Percentiles rank a stretch among this genome's conserved stretches.
phyloP scores from a whole-genome alignment of 2,329 filamentous ascomycete genomes.

The Trichoderma lentiforme region DNA sequence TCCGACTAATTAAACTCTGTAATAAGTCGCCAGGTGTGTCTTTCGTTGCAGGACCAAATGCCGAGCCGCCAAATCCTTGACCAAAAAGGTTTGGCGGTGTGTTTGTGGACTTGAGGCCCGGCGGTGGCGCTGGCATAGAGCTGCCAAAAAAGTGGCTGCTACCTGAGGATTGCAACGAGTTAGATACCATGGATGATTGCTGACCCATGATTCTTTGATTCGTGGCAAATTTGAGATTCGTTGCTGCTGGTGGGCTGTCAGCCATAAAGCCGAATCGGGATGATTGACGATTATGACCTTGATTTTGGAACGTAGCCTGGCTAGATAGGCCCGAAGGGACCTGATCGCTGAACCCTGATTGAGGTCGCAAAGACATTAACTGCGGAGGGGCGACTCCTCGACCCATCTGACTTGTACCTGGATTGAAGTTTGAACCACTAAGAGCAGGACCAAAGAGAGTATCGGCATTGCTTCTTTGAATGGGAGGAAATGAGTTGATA shows the following conservation, averaged over 20 bases:
- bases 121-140: constrained; percentile 88
- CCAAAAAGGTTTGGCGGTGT: constrained; percentile 95
- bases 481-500: constrained; percentile 71
- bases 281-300: constrained; percentile 75
- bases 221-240: constrained; percentile 69
- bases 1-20: constrained; percentile 75
- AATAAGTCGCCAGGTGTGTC: constrained; percentile 65
- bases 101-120: constrained; percentile 89
- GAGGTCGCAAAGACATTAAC: constrained; percentile 62
- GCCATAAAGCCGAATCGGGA: constrained; percentile 87
- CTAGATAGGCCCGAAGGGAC: constrained; percentile 57
- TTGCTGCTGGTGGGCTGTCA: constrained; percentile 54
- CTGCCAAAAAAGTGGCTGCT: constrained; percentile 74
- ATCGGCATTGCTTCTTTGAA: constrained; percentile 60
- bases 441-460: constrained; percentile 54
- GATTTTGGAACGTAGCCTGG: constrained; percentile 49
- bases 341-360: constrained; percentile 56
- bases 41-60: constrained; percentile 67
- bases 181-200: constrained; percentile 83
- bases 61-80: constrained; percentile 75
- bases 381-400: constrained; percentile 80
- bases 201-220: constrained; percentile 80
- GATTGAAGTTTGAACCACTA: constrained; percentile 44
- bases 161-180: constrained; percentile 56
- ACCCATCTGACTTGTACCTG: constrained; percentile 52